Conservation (phyloP, 805 yeast genomes). For the Ogataea wickerhamii region DNA sequence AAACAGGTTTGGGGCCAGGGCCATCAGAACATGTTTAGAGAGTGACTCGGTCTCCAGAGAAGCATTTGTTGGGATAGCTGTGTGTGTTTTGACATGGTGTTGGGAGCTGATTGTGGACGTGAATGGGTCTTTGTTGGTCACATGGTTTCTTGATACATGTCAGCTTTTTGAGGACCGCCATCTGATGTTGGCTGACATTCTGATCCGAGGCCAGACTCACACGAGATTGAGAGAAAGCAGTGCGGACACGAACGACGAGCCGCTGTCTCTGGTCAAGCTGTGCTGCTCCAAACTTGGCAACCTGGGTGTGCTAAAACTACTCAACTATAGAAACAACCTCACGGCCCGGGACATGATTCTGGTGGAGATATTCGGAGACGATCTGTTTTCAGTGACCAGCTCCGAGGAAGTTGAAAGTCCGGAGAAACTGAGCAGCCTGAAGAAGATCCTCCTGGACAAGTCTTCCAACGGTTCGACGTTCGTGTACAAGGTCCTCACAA, state of each 20-base stretch:
- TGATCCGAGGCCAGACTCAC: conserved; percentile 19
- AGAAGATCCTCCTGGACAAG: conserved; percentile 60
- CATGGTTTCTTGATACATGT: conserved; percentile 93
- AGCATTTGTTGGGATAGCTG: conserved; percentile 69
- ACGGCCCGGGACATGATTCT: conserved; percentile 60
- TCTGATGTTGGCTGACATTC: conserved; percentile 42
- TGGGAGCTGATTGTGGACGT: conserved; percentile 76
- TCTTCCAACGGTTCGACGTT: conserved; percentile 67
- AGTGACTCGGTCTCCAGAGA: conserved; percentile 63
- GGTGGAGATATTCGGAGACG: conserved; percentile 59
- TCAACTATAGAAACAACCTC: conserved; percentile 64
- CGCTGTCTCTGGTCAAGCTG: conserved; percentile 18
- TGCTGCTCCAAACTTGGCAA: conserved; percentile 65
- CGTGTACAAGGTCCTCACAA: conserved; percentile 71
- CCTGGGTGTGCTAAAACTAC: conserved; percentile 72
- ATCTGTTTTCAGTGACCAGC: conserved; percentile 21
- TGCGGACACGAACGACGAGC: conserved; percentile 3
- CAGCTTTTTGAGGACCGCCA: conserved; percentile 57
- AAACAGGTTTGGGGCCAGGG: conserved; percentile 93
- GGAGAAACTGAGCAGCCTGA: conserved; percentile 23
- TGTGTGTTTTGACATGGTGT: conserved; percentile 72
- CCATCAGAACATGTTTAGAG: conserved; percentile 89
- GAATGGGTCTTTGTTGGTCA: conserved; percentile 84
- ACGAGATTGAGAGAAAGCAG: not conserved
- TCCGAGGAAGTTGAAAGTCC: conserved; percentile 22